Percentiles rank a stretch among this genome's conserved stretches.
These are phyloP conservation scores for Syzygium aqueum DNA, from an alignment of 345 rosid genomes.

Conservation along the genomic window DNA sequence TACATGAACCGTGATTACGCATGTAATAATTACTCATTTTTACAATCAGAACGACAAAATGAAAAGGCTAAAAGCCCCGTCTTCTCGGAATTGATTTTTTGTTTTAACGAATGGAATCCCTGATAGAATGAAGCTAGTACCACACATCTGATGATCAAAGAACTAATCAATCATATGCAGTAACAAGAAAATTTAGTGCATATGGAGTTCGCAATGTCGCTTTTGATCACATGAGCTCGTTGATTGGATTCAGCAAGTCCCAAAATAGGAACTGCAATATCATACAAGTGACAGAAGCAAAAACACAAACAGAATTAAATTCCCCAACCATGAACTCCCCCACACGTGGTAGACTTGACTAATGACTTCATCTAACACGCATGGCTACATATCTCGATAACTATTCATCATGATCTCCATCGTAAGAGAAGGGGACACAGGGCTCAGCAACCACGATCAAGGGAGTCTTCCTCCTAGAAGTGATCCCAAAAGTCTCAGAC, in stretches of 20 bases:
- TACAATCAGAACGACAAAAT: background rate
- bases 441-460: background rate
- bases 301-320: background rate
- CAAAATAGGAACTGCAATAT: background rate
- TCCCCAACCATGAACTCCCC: background rate
- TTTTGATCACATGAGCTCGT: background rate
- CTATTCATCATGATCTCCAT: background rate
- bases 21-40: background rate
- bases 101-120: background rate
- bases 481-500: conserved; percentile 1
- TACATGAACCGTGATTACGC: background rate
- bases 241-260: background rate
- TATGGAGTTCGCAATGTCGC: background rate
- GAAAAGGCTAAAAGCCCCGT: background rate
- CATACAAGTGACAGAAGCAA: background rate
- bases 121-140: background rate
- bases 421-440: background rate
- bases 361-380: background rate
- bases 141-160: background rate
- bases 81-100: background rate
- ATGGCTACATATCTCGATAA: background rate
- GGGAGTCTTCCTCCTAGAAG: background rate
- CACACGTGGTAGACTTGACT: background rate
- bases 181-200: background rate
- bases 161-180: background rate